Conservation (phyloP, 495 filamentous ascomycete genomes). For the Amphirosellinia nigrospora region DNA sequence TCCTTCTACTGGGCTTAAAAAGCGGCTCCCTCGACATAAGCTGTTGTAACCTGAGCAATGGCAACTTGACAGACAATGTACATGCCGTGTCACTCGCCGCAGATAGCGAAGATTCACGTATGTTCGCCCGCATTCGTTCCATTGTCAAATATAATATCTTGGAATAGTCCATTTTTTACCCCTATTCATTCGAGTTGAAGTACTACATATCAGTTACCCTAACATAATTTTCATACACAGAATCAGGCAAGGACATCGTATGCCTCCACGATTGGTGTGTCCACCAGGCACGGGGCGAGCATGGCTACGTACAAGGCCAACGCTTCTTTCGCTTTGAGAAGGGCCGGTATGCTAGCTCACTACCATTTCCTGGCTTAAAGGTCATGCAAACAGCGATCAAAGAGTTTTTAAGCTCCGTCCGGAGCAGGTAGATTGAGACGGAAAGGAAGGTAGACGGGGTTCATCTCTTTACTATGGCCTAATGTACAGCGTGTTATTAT, state of each 20-base stretch:
- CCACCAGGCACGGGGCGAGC: slow-evolving; percentile 3
- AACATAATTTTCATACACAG: background rate
- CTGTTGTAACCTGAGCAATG: slow-evolving; percentile 15
- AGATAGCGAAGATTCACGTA: slow-evolving; percentile 7
- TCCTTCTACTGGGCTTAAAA: slow-evolving; percentile 13
- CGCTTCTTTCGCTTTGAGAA: slow-evolving; percentile 21
- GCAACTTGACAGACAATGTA: slow-evolving; percentile 11
- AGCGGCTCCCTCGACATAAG: slow-evolving; percentile 18
- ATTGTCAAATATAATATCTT: background rate
- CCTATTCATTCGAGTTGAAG: background rate
- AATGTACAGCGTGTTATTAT: background rate
- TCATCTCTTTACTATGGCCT: background rate
- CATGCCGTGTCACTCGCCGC: slow-evolving; percentile 8
- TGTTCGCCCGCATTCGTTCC: background rate
- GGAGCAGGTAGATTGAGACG: background rate
- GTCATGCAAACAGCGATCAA: slow-evolving; percentile 14
- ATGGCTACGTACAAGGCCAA: slow-evolving; percentile 6
- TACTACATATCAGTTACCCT: background rate
- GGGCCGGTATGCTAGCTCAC: slow-evolving; percentile 10
- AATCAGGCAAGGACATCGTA: slow-evolving; percentile 12
- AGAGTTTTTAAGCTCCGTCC: slow-evolving; percentile 9
- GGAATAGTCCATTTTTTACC: background rate
- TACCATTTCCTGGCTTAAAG: slow-evolving; percentile 21
- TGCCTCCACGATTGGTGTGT: slow-evolving; percentile 22
- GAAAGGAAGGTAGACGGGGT: background rate